phyloP scores from a whole-genome alignment of 805 yeast genomes.

The Wickerhamiella cacticola region DNA sequence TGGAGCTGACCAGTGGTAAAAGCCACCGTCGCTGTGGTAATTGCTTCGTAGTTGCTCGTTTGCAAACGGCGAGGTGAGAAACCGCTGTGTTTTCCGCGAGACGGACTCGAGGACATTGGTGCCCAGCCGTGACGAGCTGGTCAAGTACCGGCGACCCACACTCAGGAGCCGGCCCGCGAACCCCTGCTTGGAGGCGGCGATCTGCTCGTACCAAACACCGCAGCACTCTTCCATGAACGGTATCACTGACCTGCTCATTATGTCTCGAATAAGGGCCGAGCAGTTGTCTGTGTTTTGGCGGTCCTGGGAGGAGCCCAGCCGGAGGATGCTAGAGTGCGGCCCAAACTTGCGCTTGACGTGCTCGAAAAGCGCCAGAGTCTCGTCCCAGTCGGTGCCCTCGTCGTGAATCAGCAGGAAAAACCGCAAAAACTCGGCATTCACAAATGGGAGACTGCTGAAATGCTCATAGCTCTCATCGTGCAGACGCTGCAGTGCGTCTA shows the following conservation, averaged over 20 bases:
- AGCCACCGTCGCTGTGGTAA: constrained; percentile 11
- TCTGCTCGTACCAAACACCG: constrained; percentile 74
- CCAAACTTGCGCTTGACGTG: constrained; percentile 32
- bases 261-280: constrained; percentile 34
- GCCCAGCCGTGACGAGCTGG: constrained; percentile 10
- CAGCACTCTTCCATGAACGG: constrained; percentile 82
- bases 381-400: constrained; percentile 36
- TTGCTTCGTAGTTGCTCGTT: background rate
- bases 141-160: constrained; percentile 48
- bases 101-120: constrained; percentile 12
- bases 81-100: background rate
- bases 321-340: constrained; percentile 25
- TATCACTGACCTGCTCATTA: constrained; percentile 40
- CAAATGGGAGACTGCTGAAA: constrained; percentile 42
- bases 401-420: constrained; percentile 42
- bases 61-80: background rate
- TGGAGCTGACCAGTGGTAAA: constrained; percentile 11
- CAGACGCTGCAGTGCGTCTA: constrained; percentile 40
- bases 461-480: constrained; percentile 36
- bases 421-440: constrained; percentile 52
- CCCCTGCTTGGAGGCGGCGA: constrained; percentile 64
- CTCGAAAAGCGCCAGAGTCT: constrained; percentile 32
- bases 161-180: constrained; percentile 60
- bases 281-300: constrained; percentile 34
- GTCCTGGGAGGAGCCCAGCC: constrained; percentile 15